These are phyloP conservation scores for Fusarium sp. DNA, from an alignment of 2,329 filamentous ascomycete species.

Conservation along the genomic window DNA sequence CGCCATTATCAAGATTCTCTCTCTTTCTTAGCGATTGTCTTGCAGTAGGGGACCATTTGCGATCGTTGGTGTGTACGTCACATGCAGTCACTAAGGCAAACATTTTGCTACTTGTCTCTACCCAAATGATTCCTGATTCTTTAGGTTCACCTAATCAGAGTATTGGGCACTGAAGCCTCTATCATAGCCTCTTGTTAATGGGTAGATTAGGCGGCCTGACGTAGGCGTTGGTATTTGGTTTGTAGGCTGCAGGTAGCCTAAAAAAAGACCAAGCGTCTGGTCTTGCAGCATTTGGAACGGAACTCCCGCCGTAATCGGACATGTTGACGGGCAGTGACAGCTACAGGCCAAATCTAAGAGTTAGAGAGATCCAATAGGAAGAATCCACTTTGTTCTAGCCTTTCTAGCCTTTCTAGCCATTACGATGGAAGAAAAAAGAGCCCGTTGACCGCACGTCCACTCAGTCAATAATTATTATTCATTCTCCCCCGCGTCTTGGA, in stretches of 20 bases:
- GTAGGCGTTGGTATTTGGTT: neutral
- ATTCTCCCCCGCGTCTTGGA: conserved; percentile 26
- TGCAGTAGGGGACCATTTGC: neutral
- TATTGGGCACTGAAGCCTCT: neutral
- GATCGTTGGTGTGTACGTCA: conserved; percentile 31
- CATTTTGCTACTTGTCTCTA: neutral
- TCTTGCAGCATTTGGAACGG: neutral
- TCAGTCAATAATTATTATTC: conserved; percentile 20
- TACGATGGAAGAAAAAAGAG: conserved; percentile 21
- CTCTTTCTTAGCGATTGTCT: conserved; percentile 15
- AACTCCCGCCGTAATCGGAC: conserved; percentile 27
- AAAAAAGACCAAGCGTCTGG: neutral
- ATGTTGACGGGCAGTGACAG: neutral
- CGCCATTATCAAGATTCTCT: conserved; percentile 25
- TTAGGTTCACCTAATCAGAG: neutral
- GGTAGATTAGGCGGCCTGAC: neutral
- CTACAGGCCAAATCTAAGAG: neutral
- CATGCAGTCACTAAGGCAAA: neutral
- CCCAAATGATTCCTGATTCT: neutral
- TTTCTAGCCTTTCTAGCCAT: conserved; percentile 8
- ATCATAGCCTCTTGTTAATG: no score
- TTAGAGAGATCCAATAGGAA: neutral
- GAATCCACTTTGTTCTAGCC: conserved; percentile 41
- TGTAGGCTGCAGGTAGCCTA: neutral
- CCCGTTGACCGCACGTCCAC: conserved; percentile 2